Percentiles rank a stretch among this genome's conserved stretches.
phyloP scores from a whole-genome alignment of 2,329 filamentous ascomycete genomes.

The Fulvia fulva region DNA sequence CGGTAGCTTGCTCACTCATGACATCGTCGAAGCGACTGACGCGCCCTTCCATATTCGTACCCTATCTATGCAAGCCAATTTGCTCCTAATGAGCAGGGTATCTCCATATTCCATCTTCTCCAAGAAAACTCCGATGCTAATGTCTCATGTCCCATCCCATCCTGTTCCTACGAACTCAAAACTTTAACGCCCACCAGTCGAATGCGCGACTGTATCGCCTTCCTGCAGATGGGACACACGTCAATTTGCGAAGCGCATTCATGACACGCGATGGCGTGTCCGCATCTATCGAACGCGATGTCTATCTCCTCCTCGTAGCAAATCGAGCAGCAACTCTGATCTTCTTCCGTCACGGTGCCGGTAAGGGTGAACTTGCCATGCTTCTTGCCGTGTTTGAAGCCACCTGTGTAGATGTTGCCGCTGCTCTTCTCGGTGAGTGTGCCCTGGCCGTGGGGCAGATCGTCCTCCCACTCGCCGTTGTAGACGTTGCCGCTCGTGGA shows the following conservation, averaged over 20 bases:
- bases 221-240: conserved; percentile 58
- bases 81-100: background rate
- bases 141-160: background rate
- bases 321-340: conserved; percentile 57
- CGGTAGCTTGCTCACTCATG: background rate
- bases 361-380: conserved; percentile 60
- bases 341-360: conserved; percentile 60
- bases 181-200: conserved; percentile 47
- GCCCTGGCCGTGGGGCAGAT: conserved; percentile 58
- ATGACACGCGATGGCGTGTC: conserved; percentile 59
- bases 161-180: background rate
- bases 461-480: conserved; percentile 57
- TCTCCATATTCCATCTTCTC: conserved; percentile 1
- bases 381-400: conserved; percentile 58
- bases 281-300: conserved; percentile 60
- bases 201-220: conserved; percentile 53
- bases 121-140: background rate
- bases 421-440: conserved; percentile 50
- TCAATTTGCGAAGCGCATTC: conserved; percentile 58
- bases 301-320: conserved; percentile 60
- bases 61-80: background rate
- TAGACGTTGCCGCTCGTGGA: conserved; percentile 61
- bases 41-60: background rate
- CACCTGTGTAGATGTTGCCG: conserved; percentile 59
- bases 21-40: background rate